Base-by-base conservation (phyloP, 768 basidiomycete genomes). In the Hericium alpestre region DNA sequence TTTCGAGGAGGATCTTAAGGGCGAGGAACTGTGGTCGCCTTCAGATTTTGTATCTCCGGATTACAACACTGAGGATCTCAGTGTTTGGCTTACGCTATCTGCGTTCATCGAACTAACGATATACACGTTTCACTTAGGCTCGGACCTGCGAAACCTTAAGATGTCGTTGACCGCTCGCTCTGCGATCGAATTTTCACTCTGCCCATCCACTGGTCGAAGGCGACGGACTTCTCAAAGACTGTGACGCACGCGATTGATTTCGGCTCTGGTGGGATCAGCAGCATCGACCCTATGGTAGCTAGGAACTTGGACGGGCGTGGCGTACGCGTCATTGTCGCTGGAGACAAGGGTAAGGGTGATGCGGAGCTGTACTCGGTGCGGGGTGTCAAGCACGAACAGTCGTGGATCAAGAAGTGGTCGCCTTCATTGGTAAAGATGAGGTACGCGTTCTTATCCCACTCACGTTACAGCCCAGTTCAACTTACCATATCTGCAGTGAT, bases 231-330 rank as follows among this genome's bases (percentile, higher is more conserved):
- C 80, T 89, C 93, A 0, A 79, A 87, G 59, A 79, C 85, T 9
- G 92, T 93, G 0, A 97, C 94, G 3, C 96, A 99, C 69, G 87
- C 91, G 2, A 74, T 98, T 60, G 96, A 99, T 71, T 98, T 99
- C 65, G 96, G 96, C 54, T 92, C 96, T 1, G 95, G 96, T 59
- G 94, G 95, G 12, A 67, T 89, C 56, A 91, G 87, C 65, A 94
- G 96, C 13, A 94, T 97, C 62, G 95, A 95, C 43, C 84, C 87
- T 54, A 77, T 97, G 56, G 94, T 93, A 43, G 84, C 87, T 4
- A 83, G 87, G 64, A 94, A 93, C 71, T 77, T 94, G 48, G 93
- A 96, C 64, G 96, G 96, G 13, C 86, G 91, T 27, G 96, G 96
- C 55, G 83, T 99, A 32, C 85, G 93, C 50, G 84, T 94, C 52